Base-by-base conservation (phyloP, 1,284 basidiomycete species). In the Rhodofomes roseus region DNA sequence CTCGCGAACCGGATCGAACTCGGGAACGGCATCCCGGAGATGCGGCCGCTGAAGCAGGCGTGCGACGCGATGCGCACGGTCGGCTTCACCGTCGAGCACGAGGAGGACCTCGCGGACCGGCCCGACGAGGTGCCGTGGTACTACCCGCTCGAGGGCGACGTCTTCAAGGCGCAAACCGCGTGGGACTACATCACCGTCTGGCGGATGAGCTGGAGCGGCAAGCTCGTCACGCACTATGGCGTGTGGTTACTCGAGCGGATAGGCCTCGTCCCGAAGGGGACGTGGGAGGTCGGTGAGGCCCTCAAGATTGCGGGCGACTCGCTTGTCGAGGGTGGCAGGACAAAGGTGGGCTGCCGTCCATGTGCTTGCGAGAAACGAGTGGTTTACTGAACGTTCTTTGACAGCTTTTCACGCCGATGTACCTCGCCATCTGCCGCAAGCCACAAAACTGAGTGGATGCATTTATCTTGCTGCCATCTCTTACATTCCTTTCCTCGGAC, bases 1-100 rank as follows among this genome's bases (percentile, higher is more conserved):
- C 88, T 99, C 63, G 92, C 94, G 20, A 95, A 98, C 79, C 87
- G 83, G 58, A 89, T 96, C 64, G 93, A 95, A 73, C 79, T 98
- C 57, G 96, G 96, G 50, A 95, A 97, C 73, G 96, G 97, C 65
- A 98, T 99, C 70, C 94, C 96, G 22, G 94, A 98, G 79, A 98
- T 99, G 96, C 90, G 96, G 22, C 86, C 86, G 36, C 80, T 96
- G 57, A 72, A 77, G 46, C 77, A 81, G 59, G 89, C 94, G 1
- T 86, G 93, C 62, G 75, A 89, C 61, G 97, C 96, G 0, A 77
- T 99, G 64, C 79, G 86, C 70, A 81, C 79, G 2, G 95, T 98
- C 61, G 96, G 96, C 25, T 96, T 98, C 79, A 76, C 90, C 72
- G 86, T 99, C 64, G 81, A 92, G 67, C 89, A 93, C 71, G 95